These are phyloP conservation scores for Cichorium intybus DNA, from an alignment of 140 eudicot species.

Conservation along the genomic window DNA sequence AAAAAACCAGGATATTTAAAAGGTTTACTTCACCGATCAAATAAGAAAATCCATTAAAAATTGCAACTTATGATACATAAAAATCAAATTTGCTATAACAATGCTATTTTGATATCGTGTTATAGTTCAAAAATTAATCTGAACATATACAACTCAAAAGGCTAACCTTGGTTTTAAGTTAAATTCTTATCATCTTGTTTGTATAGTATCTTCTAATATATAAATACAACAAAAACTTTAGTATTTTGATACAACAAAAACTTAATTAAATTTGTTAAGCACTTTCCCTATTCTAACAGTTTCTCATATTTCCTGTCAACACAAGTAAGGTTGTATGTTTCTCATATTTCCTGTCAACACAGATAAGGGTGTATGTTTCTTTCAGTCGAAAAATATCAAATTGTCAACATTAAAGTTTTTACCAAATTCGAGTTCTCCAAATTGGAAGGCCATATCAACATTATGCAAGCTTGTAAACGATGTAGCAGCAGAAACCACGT, in stretches of 20 bases:
- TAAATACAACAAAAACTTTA: no score
- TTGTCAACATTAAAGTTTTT: slow-evolving; percentile 36
- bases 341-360: no score
- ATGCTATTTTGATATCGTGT: not conserved
- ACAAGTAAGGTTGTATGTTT: no score
- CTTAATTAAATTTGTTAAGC: no score
- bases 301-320: no score
- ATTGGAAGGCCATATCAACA: slow-evolving; percentile 22
- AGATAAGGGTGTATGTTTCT: not conserved
- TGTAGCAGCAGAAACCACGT: slow-evolving; percentile 29
- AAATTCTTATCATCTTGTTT: no score
- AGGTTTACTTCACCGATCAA: not conserved
- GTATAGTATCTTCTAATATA: no score
- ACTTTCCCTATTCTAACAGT: no score
- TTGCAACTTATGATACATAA: not conserved
- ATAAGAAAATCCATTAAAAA: not conserved
- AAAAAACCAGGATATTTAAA: not conserved
- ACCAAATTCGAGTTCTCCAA: slow-evolving; percentile 34
- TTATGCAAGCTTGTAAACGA: slow-evolving; percentile 35
- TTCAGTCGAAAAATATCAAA: slow-evolving; percentile 16
- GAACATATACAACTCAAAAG: not conserved
- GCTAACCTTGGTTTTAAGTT: not conserved
- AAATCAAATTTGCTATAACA: not conserved
- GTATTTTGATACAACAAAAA: no score
- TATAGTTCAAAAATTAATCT: not conserved